Evolutionary conservation across 2,329 filamentous ascomycete genomes (phyloP).

Genomic region (Knufia petricola): DNA sequence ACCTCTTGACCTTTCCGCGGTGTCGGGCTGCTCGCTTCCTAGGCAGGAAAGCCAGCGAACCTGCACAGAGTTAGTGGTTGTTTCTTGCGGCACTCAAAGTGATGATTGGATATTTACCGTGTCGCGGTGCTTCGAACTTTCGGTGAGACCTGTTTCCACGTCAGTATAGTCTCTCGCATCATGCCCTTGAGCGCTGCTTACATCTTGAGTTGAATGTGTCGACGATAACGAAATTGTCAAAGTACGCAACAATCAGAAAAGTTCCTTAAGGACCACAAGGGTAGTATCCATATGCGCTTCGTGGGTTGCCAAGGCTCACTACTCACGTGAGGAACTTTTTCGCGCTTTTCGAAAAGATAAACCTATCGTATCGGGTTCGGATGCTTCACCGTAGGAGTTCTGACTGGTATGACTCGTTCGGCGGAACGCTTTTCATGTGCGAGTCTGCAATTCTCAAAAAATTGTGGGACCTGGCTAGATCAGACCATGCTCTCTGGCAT

Average conservation of each 20-base stretch:
- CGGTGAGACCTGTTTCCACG: constrained; percentile 42
- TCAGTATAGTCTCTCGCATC: constrained; percentile 1
- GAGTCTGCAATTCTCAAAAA: no score
- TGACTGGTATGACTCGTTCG: no score
- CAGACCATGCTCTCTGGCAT: no score
- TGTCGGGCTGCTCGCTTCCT: constrained; percentile 90
- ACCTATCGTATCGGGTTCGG: no score
- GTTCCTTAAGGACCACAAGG: background rate
- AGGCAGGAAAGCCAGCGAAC: constrained; percentile 74
- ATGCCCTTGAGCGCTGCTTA: background rate
- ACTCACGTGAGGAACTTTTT: background rate
- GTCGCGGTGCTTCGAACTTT: constrained; percentile 80
- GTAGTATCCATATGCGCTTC: no score
- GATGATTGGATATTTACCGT: constrained; percentile 53
- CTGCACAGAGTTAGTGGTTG: constrained; percentile 28
- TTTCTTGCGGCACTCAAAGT: constrained; percentile 8
- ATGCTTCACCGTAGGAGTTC: no score
- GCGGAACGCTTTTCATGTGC: no score
- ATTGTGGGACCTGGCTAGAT: no score
- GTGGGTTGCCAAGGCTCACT: background rate
- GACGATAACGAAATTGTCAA: background rate
- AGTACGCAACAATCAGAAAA: background rate
- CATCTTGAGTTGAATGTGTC: background rate
- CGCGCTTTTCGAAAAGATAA: no score
- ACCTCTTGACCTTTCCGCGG: constrained; percentile 98